phyloP scores from a whole-genome alignment of 306 rosid species.

The Senna siamea region DNA sequence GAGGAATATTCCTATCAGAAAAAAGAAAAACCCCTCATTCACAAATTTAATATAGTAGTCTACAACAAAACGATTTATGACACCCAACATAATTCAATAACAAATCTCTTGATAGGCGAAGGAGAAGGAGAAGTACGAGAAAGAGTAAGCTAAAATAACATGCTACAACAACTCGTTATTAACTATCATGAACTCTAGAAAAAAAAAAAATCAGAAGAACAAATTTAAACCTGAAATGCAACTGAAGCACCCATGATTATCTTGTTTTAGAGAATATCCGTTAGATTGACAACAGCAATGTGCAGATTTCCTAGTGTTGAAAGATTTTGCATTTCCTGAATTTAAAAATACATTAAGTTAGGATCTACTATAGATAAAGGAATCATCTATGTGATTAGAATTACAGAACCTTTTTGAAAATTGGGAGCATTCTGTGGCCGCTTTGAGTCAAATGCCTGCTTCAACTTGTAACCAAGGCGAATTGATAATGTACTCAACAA shows the following conservation, averaged over 20 bases:
- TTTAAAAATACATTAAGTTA: conserved; percentile 25
- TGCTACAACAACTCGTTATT: neutral
- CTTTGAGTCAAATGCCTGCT: conserved; percentile 74
- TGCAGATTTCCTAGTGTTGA: conserved; percentile 58
- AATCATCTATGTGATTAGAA: conserved; percentile 5
- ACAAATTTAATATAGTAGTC: neutral
- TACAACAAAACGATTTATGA: conserved; percentile 8
- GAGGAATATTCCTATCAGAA: neutral
- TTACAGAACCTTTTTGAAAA: conserved; percentile 32
- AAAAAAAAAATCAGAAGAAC: conserved; percentile 15
- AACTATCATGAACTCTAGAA: neutral
- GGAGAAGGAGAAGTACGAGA: conserved; percentile 15
- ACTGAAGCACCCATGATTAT: conserved; percentile 63
- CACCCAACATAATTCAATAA: conserved; percentile 22
- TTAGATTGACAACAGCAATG: conserved; percentile 62
- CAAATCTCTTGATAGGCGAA: too few relatives aligned
- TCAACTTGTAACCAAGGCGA: conserved; percentile 92
- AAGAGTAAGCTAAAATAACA: conserved; percentile 18
- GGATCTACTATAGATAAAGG: conserved; percentile 26
- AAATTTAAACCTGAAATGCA: conserved; percentile 72
- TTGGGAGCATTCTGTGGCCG: conserved; percentile 56
- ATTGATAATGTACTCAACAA: conserved; percentile 81
- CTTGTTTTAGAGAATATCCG: conserved; percentile 63
- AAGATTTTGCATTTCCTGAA: conserved; percentile 69
- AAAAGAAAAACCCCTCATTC: neutral